These are phyloP conservation scores for Opeltia flavorubescens DNA, from an alignment of 495 filamentous ascomycete genomes.

Conservation along the genomic window DNA sequence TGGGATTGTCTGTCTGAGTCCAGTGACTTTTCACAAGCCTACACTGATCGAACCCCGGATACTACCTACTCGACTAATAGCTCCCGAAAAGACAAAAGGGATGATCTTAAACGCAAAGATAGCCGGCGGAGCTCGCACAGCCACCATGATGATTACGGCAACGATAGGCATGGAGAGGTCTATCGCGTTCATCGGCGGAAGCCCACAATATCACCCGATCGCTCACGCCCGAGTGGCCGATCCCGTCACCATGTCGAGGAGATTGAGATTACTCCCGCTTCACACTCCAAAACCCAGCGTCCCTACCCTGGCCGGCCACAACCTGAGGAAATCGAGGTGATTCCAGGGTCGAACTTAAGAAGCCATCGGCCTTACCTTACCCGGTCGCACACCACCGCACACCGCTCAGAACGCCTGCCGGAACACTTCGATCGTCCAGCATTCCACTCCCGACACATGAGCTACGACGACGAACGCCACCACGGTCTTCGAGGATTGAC, in stretches of 20 bases:
- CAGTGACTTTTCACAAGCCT: background rate
- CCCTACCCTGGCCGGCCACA: background rate
- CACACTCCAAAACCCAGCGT: background rate
- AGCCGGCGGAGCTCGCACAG: constrained; percentile 3
- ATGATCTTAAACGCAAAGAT: background rate
- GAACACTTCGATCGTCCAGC: background rate
- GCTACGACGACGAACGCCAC: background rate
- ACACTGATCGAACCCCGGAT: background rate
- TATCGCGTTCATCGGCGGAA: background rate
- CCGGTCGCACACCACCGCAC: background rate
- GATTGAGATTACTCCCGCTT: background rate
- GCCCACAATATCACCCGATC: background rate
- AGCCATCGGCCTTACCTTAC: background rate
- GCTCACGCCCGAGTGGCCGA: background rate
- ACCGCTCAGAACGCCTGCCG: background rate
- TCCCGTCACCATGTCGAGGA: background rate
- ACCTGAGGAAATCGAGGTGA: no score
- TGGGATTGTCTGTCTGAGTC: background rate
- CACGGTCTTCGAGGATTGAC: background rate
- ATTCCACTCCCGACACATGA: background rate
- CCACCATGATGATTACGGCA: background rate
- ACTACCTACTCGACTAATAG: background rate
- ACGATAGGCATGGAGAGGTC: background rate
- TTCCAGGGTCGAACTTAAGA: background rate
- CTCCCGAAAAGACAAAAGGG: background rate